Base-by-base conservation (phyloP, 2,329 filamentous ascomycete genomes). In the Sclerotinia minor region DNA sequence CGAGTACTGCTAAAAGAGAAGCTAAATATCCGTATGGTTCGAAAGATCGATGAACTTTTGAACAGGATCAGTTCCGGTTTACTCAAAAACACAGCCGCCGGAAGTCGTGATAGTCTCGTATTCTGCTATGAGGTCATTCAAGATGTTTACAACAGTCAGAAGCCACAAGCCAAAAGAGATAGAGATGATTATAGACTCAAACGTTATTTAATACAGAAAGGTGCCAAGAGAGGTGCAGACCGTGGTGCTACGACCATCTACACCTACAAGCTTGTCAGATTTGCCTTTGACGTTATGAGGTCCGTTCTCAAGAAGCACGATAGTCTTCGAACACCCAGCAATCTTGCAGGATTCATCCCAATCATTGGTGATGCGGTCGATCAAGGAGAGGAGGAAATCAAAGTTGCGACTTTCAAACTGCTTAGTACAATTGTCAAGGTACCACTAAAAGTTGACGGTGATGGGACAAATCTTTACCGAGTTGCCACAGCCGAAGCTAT, bases 41-140 rank as follows among this genome's bases (percentile, higher is more conserved):
- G 89, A 74, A 97, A 98, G 80, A 91, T 97, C 67, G 95, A 99
- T 75, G 90, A 96, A 67, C 82, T 99, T 26, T 83, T 99, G 67
- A 86, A 89, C 63, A 89, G 95, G 65, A 91, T 99, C 64, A 89
- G 91, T 1, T 85, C 91, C 9, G 96, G 95, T 44, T 83, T 99
- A 5, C 79, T 96, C 38, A 89, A 91, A 71, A 99, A 99, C 73
- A 83, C 90, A 3, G 89, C 88, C 0, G 89, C 92, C 0, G 88
- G 90, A 71, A 92, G 88, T 73, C 88, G 90, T 60, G 92, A 97
- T 72, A 89, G 94, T 52, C 81, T 99, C n/a, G 81, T 97, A 0
- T 97, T 99, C 78, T 97, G 94, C 77, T 98, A 97, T 77, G 92
- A 98, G 78, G 85, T 98, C 58, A 91, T 98, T 52, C 91, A 96